Evolutionary conservation across 2,329 filamentous ascomycete genomes (phyloP).

Genomic region (Scedosporium minutisporum): DNA sequence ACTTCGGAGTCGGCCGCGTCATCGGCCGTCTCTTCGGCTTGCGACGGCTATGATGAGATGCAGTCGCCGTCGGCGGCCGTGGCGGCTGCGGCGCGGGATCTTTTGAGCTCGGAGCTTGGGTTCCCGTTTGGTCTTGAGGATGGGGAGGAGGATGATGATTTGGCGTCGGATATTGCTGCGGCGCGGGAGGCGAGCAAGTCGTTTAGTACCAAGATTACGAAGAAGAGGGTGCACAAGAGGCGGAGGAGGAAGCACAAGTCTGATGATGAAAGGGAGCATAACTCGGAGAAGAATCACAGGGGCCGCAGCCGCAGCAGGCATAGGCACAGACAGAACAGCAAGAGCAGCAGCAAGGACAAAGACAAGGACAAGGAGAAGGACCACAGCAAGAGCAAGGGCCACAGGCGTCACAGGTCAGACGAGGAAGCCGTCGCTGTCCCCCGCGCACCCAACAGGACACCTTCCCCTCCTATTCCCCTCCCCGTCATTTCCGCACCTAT

Average conservation of each 20-base stretch:
- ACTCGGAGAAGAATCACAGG: conserved; percentile 15
- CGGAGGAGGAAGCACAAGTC: conserved; percentile 18
- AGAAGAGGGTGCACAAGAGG: conserved; percentile 30
- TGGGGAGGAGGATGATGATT: conserved; percentile 17
- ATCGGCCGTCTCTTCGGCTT: background rate
- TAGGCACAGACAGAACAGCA: conserved; percentile 18
- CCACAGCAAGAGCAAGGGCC: conserved; percentile 8
- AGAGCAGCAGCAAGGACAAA: conserved; percentile 12
- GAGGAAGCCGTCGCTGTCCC: conserved; percentile 5
- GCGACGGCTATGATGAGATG: conserved; percentile 2
- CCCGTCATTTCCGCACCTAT: conserved; percentile 40
- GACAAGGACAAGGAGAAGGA: conserved; percentile 14
- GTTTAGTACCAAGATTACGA: conserved; percentile 38
- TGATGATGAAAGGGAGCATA: conserved; percentile 19
- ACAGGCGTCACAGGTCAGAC: conserved; percentile 10
- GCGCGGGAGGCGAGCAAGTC: conserved; percentile 23
- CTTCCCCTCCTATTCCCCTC: conserved; percentile 18
- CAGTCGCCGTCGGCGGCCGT: conserved; percentile 40
- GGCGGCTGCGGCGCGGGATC: conserved; percentile 38
- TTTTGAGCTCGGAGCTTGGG: conserved; percentile 23
- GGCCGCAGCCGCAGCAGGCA: conserved; percentile 13
- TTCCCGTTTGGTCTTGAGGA: conserved; percentile 20
- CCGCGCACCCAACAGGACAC: conserved; percentile 9
- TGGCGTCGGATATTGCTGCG: conserved; percentile 24
- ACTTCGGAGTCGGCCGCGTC: background rate